A percentile compares a stretch with the other conserved stretches of the same genome.
These are phyloP conservation scores for Paecilomyces dactylethromorphus DNA, from an alignment of 2,329 filamentous ascomycete genomes.

Conservation along the genomic window DNA sequence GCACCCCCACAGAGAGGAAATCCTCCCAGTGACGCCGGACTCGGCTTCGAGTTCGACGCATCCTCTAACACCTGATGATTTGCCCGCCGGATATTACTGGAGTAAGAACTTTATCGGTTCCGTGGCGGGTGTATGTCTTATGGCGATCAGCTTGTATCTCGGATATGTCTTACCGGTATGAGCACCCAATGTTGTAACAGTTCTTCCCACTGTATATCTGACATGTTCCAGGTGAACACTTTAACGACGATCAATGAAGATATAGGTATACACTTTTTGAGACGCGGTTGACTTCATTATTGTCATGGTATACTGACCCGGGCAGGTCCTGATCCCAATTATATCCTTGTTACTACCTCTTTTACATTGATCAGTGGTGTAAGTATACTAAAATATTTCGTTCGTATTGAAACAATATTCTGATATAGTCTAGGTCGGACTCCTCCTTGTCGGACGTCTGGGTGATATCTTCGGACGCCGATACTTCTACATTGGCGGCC, in stretches of 20 bases:
- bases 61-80: constrained; percentile 3
- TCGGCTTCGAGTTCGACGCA: not conserved
- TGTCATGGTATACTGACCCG: not conserved
- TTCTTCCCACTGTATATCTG: not conserved
- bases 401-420: not conserved
- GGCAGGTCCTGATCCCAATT: constrained; percentile 16
- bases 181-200: not conserved
- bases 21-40: not conserved
- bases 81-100: constrained; percentile 10
- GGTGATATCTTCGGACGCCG: constrained; percentile 31
- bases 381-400: not conserved
- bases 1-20: not conserved
- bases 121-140: constrained; percentile 8
- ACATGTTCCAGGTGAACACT: constrained; percentile 8
- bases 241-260: constrained; percentile 20
- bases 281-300: not conserved
- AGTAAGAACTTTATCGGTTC: constrained; percentile 14
- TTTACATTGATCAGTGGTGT: constrained; percentile 18
- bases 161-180: constrained; percentile 15
- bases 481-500: constrained; percentile 23
- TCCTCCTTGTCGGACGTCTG: constrained; percentile 26
- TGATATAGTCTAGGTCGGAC: constrained; percentile 11
- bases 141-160: constrained; percentile 13
- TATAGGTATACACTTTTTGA: constrained; percentile 8
- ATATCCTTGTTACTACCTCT: constrained; percentile 20